These are phyloP conservation scores for Podospora fimiseda DNA, from an alignment of 495 filamentous ascomycete genomes.

Conservation along the genomic window DNA sequence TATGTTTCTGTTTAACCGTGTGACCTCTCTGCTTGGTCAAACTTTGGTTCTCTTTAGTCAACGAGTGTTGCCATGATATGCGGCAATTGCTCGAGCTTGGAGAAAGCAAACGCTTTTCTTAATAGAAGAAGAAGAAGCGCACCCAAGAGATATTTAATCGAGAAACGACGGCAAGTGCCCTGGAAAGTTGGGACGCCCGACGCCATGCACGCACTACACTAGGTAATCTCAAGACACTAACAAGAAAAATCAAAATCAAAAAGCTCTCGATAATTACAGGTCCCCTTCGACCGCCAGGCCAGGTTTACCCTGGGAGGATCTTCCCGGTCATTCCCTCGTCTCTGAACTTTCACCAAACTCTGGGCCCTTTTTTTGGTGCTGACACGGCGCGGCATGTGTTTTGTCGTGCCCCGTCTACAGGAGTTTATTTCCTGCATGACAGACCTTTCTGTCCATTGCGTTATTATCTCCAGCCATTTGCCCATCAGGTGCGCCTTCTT, in stretches of 20 bases:
- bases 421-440: background rate
- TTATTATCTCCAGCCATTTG: background rate
- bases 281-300: background rate
- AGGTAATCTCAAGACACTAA: too few species aligned
- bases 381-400: background rate
- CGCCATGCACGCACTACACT: background rate
- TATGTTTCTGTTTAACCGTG: conserved; percentile 17
- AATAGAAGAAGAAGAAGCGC: background rate
- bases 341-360: too few species aligned
- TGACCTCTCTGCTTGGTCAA: conserved; percentile 27
- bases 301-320: too few species aligned
- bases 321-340: too few species aligned
- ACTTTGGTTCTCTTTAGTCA: conserved; percentile 19
- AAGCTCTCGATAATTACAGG: background rate
- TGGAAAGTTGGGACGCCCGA: too few species aligned
- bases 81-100: background rate
- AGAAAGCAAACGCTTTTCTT: background rate
- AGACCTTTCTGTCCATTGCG: background rate
- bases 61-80: conserved; percentile 3
- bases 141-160: background rate
- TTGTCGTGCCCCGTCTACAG: background rate
- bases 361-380: background rate
- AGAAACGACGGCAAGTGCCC: background rate
- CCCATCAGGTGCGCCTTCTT: background rate
- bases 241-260: background rate